Percentiles rank a stretch among this genome's conserved stretches.
Conservation (phyloP, 805 yeast species). For the Pichia scutulata region DNA sequence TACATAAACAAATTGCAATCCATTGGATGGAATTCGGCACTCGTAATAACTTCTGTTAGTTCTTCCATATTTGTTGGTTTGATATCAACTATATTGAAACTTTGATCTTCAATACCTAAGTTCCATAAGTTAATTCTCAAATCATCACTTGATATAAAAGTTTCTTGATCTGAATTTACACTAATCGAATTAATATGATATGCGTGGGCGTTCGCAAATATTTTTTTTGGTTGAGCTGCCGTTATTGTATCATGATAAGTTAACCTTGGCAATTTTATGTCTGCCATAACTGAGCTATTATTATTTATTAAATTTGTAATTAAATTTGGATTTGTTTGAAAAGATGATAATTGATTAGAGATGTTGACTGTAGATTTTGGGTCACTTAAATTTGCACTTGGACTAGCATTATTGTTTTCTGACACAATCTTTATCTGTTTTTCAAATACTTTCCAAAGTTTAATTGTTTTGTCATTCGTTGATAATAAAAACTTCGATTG, state of each 20-base stretch:
- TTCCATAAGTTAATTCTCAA: constrained; percentile 95
- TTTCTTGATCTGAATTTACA: constrained; percentile 92
- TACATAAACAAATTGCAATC: constrained; percentile 93
- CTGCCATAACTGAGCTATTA: constrained; percentile 19
- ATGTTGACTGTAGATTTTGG: constrained; percentile 11
- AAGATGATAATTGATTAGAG: constrained; percentile 21
- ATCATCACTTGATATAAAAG: constrained; percentile 89
- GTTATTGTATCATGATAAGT: constrained; percentile 92
- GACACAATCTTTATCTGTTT: constrained; percentile 86
- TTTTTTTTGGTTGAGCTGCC: constrained; percentile 87
- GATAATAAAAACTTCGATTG: constrained; percentile 84
- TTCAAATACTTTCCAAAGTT: constrained; percentile 93
- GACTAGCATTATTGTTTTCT: constrained; percentile 44
- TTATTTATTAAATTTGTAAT: constrained; percentile 5
- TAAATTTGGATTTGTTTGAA: constrained; percentile 20
- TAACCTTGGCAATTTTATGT: constrained; percentile 73
- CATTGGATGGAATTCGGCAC: constrained; percentile 92
- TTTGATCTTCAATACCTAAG: constrained; percentile 85
- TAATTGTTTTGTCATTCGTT: constrained; percentile 97
- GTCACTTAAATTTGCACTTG: background rate
- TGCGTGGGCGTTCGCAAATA: constrained; percentile 94
- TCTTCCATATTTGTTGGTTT: constrained; percentile 99
- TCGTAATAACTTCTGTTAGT: constrained; percentile 92
- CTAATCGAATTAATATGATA: constrained; percentile 96
- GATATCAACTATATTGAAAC: constrained; percentile 94